These are phyloP conservation scores for Amphicarpaea edgeworthii DNA, from an alignment of 306 rosid species.

Conservation along the genomic window DNA sequence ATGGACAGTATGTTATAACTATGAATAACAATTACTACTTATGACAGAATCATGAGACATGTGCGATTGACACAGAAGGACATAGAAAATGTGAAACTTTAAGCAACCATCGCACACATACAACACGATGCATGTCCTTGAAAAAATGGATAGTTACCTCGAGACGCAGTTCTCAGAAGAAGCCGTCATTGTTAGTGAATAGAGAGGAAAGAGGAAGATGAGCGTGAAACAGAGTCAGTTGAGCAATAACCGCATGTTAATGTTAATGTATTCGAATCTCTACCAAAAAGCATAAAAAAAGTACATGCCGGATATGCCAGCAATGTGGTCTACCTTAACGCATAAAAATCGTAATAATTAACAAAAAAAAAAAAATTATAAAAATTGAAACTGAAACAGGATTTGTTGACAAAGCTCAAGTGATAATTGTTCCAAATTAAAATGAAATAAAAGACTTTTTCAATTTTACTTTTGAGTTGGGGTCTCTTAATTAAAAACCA, in stretches of 20 bases:
- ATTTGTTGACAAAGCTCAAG: too few relatives aligned
- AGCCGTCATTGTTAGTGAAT: slow-evolving; percentile 55
- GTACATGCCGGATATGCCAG: background rate
- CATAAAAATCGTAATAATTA: background rate
- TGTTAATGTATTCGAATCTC: background rate
- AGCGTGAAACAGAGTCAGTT: background rate
- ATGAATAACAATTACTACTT: slow-evolving; percentile 18
- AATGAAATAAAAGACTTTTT: too few relatives aligned
- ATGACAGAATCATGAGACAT: background rate
- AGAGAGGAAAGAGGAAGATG: background rate
- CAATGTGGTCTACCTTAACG: background rate
- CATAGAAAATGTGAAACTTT: background rate
- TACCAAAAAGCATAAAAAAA: slow-evolving; percentile 29
- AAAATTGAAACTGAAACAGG: too few relatives aligned
- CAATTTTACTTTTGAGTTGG: too few relatives aligned
- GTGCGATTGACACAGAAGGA: background rate
- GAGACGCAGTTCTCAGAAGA: slow-evolving; percentile 48
- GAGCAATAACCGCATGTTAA: too few relatives aligned
- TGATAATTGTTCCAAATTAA: too few relatives aligned
- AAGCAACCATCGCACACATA: background rate
- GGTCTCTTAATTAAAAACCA: too few relatives aligned
- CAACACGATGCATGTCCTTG: background rate
- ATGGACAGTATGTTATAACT: background rate
- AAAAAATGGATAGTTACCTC: slow-evolving; percentile 63
- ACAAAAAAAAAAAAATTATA: too few relatives aligned